A percentile compares a stretch with the other conserved stretches of the same genome.
Conservation (phyloP, 306 rosid genomes). For the Ormosia emarginata region DNA sequence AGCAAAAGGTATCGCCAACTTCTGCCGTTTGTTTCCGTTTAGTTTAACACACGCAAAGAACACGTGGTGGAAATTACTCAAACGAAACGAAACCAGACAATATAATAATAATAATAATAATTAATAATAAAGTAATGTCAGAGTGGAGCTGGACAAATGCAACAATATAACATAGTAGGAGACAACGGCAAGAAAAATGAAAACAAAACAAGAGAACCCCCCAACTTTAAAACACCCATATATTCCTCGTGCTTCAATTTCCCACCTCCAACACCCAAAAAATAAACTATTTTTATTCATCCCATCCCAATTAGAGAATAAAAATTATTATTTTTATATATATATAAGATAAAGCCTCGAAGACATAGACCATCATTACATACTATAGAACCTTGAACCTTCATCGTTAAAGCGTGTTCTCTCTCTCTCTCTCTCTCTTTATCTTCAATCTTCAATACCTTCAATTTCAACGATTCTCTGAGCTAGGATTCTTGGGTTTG, state of each 20-base stretch:
- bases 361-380: constrained; percentile 11
- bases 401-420: constrained; percentile 17
- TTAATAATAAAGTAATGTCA: neutral
- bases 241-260: constrained; percentile 92
- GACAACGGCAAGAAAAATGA: constrained; percentile 28
- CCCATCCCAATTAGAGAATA: neutral
- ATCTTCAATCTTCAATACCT: neutral
- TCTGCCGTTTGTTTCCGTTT: constrained; percentile 31
- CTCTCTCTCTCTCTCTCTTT: neutral
- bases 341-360: constrained; percentile 11
- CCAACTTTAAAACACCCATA: constrained; percentile 37
- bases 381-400: neutral
- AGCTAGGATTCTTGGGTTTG: neutral
- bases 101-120: neutral
- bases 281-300: neutral
- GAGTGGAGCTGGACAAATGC: neutral
- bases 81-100: neutral
- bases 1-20: neutral
- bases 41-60: constrained; percentile 29
- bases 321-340: neutral
- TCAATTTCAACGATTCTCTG: neutral
- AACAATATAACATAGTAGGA: neutral
- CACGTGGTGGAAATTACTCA: constrained; percentile 48
- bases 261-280: neutral
- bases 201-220: neutral